These are phyloP conservation scores for Torulaspora gathmanii DNA, from an alignment of 805 yeast species.

Conservation along the genomic window DNA sequence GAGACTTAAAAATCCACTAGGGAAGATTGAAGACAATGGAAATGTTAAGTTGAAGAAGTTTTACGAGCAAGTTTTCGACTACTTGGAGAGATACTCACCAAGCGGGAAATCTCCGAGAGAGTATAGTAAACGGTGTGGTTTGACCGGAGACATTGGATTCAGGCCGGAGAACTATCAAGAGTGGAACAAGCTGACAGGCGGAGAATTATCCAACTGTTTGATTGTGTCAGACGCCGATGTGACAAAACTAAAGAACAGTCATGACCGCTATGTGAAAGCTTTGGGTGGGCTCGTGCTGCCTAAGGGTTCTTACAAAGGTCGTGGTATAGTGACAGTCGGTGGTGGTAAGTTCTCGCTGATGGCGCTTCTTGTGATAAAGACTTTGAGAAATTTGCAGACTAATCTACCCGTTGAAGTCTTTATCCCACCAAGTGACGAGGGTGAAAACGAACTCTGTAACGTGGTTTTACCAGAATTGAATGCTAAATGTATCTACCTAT, in stretches of 20 bases:
- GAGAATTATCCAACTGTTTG: slow-evolving; percentile 25
- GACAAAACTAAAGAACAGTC: slow-evolving; percentile 18
- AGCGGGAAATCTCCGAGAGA: slow-evolving; percentile 22
- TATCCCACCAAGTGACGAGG: slow-evolving; percentile 60
- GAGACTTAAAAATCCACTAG: too few relatives aligned
- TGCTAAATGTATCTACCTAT: slow-evolving; percentile 57
- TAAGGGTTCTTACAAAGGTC: slow-evolving; percentile 37
- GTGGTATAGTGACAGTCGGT: slow-evolving; percentile 57
- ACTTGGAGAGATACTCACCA: slow-evolving; percentile 24
- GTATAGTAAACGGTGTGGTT: slow-evolving; percentile 18
- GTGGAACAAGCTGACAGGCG: slow-evolving; percentile 21
- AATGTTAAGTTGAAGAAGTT: slow-evolving; percentile 19
- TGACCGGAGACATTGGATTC: slow-evolving; percentile 25
- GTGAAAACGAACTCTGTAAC: slow-evolving; percentile 56
- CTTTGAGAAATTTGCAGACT: slow-evolving; percentile 52
- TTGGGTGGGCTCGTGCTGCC: slow-evolving; percentile 19
- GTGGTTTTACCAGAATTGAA: slow-evolving; percentile 52
- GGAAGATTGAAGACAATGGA: background rate
- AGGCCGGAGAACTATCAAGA: slow-evolving; percentile 22
- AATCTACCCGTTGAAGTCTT: slow-evolving; percentile 73
- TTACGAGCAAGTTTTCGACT: slow-evolving; percentile 26
- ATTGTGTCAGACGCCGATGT: slow-evolving; percentile 19
- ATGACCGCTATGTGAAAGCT: slow-evolving; percentile 18
- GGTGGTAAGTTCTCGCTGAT: slow-evolving; percentile 77
- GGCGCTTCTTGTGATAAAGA: slow-evolving; percentile 58